These are phyloP conservation scores for Tetrapisispora taiwanensis DNA, from an alignment of 805 yeast species.

Conservation along the genomic window DNA sequence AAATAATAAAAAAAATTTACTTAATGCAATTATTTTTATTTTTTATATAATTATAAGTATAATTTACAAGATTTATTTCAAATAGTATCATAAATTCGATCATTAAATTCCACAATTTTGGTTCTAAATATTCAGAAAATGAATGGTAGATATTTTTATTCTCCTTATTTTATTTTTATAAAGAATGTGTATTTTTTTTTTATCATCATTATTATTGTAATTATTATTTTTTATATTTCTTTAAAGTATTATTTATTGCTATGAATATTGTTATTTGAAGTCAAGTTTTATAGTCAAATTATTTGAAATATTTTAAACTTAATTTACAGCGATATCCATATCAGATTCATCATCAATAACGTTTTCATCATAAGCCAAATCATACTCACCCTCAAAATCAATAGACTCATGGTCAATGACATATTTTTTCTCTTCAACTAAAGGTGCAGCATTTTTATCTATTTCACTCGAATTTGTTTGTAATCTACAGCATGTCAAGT, in stretches of 20 bases:
- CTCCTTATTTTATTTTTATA: too few species aligned
- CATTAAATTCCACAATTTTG: too few species aligned
- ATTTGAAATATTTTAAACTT: too few species aligned
- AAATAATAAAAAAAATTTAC: neutral
- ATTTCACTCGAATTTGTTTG: conserved; percentile 31
- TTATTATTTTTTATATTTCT: too few species aligned
- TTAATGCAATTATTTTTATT: neutral
- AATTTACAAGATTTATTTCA: neutral
- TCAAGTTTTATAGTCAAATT: too few species aligned
- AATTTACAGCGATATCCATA: conserved; percentile 9
- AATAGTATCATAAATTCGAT: too few species aligned
- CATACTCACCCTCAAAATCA: conserved; percentile 37
- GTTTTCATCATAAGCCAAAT: conserved; percentile 32
- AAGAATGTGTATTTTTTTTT: too few species aligned
- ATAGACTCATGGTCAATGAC: conserved; percentile 33
- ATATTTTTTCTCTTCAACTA: conserved; percentile 19
- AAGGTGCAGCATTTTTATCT: conserved; percentile 31
- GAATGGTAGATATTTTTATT: too few species aligned
- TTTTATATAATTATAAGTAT: neutral
- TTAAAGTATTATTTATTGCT: too few species aligned
- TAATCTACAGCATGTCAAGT: conserved; percentile 47
- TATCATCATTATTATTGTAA: too few species aligned
- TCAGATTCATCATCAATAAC: conserved; percentile 32
- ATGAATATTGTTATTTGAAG: too few species aligned
- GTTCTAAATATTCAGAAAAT: too few species aligned